Evolutionary conservation across 2,329 filamentous ascomycete genomes (phyloP).

Genomic region (Hypoxylon sp.): DNA sequence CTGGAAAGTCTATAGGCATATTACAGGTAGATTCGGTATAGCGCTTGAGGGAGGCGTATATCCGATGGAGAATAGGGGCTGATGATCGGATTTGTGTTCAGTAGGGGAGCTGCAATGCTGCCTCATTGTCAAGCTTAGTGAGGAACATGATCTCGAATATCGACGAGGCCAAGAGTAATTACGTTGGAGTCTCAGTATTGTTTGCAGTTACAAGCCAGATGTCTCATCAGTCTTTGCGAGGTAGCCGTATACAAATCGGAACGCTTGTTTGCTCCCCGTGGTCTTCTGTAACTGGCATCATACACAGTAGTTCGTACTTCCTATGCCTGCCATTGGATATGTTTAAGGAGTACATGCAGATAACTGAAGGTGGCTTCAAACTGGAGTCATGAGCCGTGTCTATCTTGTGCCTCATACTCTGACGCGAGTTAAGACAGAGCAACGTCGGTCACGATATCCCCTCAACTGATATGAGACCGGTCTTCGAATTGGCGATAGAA

Average conservation of each 20-base stretch:
- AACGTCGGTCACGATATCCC: neutral
- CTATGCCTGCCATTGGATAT: neutral
- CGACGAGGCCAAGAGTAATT: no score
- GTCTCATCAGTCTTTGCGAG: constrained; percentile 4
- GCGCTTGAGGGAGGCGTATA: neutral
- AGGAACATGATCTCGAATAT: neutral
- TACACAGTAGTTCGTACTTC: neutral
- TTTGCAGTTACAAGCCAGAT: neutral
- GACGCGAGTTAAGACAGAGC: neutral
- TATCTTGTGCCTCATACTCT: neutral
- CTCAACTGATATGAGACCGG: neutral
- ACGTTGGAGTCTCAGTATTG: no score
- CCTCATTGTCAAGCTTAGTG: neutral
- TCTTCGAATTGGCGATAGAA: neutral
- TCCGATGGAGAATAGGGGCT: neutral
- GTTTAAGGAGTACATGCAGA: neutral
- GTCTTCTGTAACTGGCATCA: neutral
- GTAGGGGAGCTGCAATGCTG: neutral
- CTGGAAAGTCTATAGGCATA: neutral
- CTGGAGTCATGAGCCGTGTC: neutral
- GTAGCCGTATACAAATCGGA: neutral
- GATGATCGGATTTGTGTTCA: neutral
- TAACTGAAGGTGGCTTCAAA: neutral
- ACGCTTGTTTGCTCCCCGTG: neutral
- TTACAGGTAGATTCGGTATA: neutral